Conservation (phyloP, 140 eudicot species). For the Oenanthe javanica region DNA sequence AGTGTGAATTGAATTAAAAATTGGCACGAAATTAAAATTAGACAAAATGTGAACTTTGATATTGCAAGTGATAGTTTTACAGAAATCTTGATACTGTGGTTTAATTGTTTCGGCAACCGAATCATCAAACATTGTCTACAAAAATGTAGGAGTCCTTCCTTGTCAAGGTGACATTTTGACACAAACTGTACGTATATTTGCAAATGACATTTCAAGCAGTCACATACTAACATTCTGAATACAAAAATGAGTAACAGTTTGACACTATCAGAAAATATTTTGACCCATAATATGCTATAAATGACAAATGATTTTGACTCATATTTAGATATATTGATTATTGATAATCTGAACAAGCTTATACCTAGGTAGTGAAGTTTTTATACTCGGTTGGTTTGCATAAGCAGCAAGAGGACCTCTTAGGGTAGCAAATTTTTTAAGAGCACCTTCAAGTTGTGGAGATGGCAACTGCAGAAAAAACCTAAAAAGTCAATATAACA, state of each 20-base stretch:
- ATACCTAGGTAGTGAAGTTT: conserved; percentile 65
- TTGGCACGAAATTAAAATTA: too few relatives aligned
- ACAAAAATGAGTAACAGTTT: not conserved
- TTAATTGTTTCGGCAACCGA: not conserved
- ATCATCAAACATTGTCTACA: not conserved
- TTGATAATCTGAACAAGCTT: not conserved
- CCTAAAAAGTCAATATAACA: not conserved
- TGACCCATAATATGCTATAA: not conserved
- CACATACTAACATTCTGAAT: not conserved
- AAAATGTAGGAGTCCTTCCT: not conserved
- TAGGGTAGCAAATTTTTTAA: conserved; percentile 57
- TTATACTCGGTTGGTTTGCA: conserved; percentile 53
- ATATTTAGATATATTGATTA: not conserved
- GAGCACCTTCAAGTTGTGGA: conserved; percentile 79
- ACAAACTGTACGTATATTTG: not conserved
- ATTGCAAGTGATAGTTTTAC: not conserved
- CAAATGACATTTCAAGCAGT: not conserved
- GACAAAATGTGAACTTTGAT: too few relatives aligned
- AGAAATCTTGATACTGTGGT: not conserved
- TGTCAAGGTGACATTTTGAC: not conserved
- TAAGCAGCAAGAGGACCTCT: conserved; percentile 68
- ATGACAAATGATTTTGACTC: not conserved
- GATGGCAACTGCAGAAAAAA: conserved; percentile 56
- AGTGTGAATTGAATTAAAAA: too few relatives aligned
- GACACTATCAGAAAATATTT: not conserved